A percentile compares a stretch with the other conserved stretches of the same genome.
phyloP scores from a whole-genome alignment of 2,329 filamentous ascomycete species.

The Monilinia laxa region DNA sequence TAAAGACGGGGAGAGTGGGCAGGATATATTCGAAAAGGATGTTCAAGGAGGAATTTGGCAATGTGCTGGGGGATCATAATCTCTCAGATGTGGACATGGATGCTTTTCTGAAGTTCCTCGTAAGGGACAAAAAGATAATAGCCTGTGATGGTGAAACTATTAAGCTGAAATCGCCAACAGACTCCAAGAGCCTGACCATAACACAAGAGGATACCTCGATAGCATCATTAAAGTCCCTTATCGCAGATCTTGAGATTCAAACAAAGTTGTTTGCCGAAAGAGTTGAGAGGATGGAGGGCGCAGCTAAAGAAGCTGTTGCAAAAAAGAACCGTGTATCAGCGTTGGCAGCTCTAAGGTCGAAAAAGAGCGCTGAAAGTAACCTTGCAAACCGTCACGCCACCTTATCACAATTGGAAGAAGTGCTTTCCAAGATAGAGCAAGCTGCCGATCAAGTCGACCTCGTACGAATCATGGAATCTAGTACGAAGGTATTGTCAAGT shows the following conservation, averaged over 20 bases:
- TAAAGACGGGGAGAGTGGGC: slow-evolving; percentile 56
- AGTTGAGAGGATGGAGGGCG: slow-evolving; percentile 61
- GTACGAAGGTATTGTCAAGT: slow-evolving; percentile 66
- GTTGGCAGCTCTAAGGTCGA: slow-evolving; percentile 74
- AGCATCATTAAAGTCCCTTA: slow-evolving; percentile 77
- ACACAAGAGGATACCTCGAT: slow-evolving; percentile 79
- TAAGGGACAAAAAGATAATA: slow-evolving; percentile 61
- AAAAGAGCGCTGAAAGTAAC: slow-evolving; percentile 76
- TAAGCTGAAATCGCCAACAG: slow-evolving; percentile 64
- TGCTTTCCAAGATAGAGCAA: slow-evolving; percentile 79
- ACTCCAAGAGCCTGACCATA: slow-evolving; percentile 48
- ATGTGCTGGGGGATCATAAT: slow-evolving; percentile 50
- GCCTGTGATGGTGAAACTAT: slow-evolving; percentile 67
- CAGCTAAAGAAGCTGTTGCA: slow-evolving; percentile 68
- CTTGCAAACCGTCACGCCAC: slow-evolving; percentile 71
- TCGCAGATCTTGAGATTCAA: slow-evolving; percentile 71
- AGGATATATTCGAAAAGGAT: slow-evolving; percentile 65
- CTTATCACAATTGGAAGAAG: slow-evolving; percentile 77
- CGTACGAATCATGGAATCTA: slow-evolving; percentile 77
- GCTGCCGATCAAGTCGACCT: slow-evolving; percentile 83
- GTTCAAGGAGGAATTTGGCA: slow-evolving; percentile 60
- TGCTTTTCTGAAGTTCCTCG: slow-evolving; percentile 67
- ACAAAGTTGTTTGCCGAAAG: slow-evolving; percentile 65
- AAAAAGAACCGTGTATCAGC: slow-evolving; percentile 74
- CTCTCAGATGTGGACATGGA: slow-evolving; percentile 66